Percentiles rank a stretch among this genome's conserved stretches.
Evolutionary conservation across 2,329 filamentous ascomycete species (phyloP).

Genomic region (Paracoccidioides brasiliensis): DNA sequence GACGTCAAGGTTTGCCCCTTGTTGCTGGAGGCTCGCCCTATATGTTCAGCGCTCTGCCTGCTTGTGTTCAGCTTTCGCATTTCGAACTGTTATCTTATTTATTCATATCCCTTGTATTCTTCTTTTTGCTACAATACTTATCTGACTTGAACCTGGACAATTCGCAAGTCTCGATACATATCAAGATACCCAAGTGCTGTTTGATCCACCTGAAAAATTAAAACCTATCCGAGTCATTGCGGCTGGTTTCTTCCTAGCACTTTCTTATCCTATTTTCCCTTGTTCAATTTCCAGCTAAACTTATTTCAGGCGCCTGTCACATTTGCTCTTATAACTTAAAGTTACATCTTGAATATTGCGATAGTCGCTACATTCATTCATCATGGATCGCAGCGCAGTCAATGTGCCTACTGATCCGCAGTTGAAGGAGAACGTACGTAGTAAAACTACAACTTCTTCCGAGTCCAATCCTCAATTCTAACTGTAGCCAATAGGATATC

Average conservation of each 20-base stretch:
- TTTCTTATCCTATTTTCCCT: not conserved
- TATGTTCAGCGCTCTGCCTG: not conserved
- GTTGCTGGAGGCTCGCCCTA: not conserved
- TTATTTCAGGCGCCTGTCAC: not conserved
- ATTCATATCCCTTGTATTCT: not conserved
- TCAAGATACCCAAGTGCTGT: not conserved
- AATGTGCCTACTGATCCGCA: constrained; percentile 62
- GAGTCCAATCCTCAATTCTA: not conserved
- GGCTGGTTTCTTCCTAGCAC: too few species aligned
- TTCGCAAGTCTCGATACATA: not conserved
- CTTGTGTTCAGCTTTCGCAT: not conserved
- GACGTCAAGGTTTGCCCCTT: constrained; percentile 1
- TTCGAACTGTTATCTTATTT: not conserved
- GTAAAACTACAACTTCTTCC: not conserved
- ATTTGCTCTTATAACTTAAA: not conserved
- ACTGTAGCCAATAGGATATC: constrained; percentile 43
- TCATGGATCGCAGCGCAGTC: constrained; percentile 35
- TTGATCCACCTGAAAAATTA: not conserved
- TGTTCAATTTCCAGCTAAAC: not conserved
- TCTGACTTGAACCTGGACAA: not conserved
- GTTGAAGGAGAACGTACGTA: constrained; percentile 55
- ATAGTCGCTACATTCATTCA: constrained; percentile 2
- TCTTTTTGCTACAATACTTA: not conserved
- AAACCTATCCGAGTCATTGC: not conserved
- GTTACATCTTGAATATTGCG: not conserved